These are phyloP conservation scores for Aspergillus carlsbadensis DNA, from an alignment of 495 filamentous ascomycete species.

Conservation along the genomic window DNA sequence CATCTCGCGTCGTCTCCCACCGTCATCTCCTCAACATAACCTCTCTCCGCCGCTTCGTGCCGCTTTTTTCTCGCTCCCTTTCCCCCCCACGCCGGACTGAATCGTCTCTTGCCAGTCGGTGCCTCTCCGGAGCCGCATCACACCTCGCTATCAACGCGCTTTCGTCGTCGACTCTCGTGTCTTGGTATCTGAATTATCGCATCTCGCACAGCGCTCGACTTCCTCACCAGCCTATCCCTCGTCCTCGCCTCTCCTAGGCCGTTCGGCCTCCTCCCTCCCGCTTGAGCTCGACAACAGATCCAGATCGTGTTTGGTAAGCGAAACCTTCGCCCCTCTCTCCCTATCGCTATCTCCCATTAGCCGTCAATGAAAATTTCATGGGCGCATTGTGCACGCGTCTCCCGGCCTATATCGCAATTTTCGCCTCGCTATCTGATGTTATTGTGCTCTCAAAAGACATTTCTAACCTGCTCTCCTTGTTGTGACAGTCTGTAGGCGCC, in stretches of 20 bases:
- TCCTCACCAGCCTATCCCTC: background rate
- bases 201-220: slow-evolving; percentile 1
- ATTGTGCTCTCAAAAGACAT: background rate
- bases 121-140: slow-evolving; percentile 18
- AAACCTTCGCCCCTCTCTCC: slow-evolving; percentile 7
- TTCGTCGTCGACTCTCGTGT: background rate
- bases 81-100: slow-evolving; percentile 9
- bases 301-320: slow-evolving; percentile 16
- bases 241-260: slow-evolving; percentile 8
- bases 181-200: slow-evolving; percentile 6
- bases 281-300: slow-evolving; percentile 5
- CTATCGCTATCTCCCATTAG: slow-evolving; percentile 10
- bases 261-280: slow-evolving; percentile 8
- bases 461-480: slow-evolving; percentile 14
- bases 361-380: slow-evolving; percentile 20
- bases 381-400: slow-evolving; percentile 31
- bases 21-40: background rate
- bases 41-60: slow-evolving; percentile 10
- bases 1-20: slow-evolving; percentile 3
- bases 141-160: slow-evolving; percentile 18
- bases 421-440: background rate
- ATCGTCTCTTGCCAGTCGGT: slow-evolving; percentile 7
- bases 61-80: slow-evolving; percentile 12
- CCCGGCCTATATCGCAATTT: slow-evolving; percentile 1
- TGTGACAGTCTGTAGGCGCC: slow-evolving; percentile 37